A percentile compares a stretch with the other conserved stretches of the same genome.
phyloP scores from a whole-genome alignment of 495 filamentous ascomycete species.

The Pseudomonodictys pantanalensis region DNA sequence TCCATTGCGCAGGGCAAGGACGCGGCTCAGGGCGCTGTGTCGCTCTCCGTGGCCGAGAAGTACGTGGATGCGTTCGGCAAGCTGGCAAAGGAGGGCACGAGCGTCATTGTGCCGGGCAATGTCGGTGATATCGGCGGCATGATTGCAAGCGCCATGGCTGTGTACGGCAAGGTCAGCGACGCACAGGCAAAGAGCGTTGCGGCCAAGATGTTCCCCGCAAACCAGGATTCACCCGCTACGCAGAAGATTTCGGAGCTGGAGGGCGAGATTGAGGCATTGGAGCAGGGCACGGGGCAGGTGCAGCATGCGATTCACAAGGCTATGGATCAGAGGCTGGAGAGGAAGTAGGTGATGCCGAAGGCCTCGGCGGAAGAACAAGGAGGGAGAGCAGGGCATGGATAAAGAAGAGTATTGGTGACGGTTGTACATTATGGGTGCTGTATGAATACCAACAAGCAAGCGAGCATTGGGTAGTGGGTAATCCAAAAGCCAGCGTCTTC shows the following conservation, averaged over 20 bases:
- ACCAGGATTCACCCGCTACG: conserved; percentile 9
- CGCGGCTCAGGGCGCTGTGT: conserved; percentile 76
- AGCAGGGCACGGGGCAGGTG: conserved; percentile 8
- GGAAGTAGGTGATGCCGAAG: not conserved
- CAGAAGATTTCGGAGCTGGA: conserved; percentile 31
- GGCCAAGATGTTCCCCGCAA: conserved; percentile 39
- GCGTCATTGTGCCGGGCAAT: conserved; percentile 92
- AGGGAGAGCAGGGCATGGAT: not conserved
- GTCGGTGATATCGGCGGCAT: conserved; percentile 95
- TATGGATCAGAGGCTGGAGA: conserved; percentile 30
- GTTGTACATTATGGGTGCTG: not conserved
- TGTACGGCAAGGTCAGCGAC: conserved; percentile 90
- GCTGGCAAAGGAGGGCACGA: conserved; percentile 88
- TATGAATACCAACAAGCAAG: too few relatives aligned
- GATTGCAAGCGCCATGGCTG: conserved; percentile 93
- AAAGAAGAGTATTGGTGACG: not conserved
- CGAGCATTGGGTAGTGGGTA: too few relatives aligned
- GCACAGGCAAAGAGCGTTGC: conserved; percentile 71
- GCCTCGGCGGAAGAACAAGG: not conserved
- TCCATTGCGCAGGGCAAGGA: conserved; percentile 67
- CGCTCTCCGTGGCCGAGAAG: conserved; percentile 88
- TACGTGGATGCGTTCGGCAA: conserved; percentile 95
- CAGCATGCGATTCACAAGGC: conserved; percentile 20
- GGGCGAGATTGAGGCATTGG: conserved; percentile 16
- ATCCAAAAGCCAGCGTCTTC: too few relatives aligned